These are phyloP conservation scores for Phytopythium sindhum DNA, from an alignment of 352 stramenopile genomes.

Conservation along the genomic window DNA sequence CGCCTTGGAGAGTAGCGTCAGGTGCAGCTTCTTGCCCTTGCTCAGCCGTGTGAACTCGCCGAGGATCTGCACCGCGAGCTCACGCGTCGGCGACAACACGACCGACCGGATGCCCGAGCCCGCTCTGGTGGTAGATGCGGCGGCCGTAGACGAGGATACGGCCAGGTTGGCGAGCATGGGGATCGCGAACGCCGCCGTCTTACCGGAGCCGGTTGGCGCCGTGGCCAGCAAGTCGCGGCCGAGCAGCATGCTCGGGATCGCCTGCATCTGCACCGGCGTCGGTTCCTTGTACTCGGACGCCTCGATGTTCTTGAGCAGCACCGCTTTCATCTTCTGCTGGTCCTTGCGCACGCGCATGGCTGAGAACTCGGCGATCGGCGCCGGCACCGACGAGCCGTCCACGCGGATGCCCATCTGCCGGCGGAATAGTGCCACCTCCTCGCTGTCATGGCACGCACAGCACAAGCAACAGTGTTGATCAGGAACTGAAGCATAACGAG, in stretches of 20 bases:
- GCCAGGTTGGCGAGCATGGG: constrained; percentile 87
- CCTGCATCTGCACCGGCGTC: constrained; percentile 99
- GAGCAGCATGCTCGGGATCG: constrained; percentile 87
- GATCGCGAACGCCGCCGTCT: constrained; percentile 98
- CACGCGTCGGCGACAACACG: constrained; percentile 95
- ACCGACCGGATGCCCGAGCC: constrained; percentile 86
- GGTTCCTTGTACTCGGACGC: constrained; percentile 96
- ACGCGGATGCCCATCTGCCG: constrained; percentile 82
- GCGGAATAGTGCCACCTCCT: constrained; percentile 59
- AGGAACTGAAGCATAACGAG: not conserved
- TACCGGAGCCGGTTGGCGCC: constrained; percentile 96
- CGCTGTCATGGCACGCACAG: constrained; percentile 22
- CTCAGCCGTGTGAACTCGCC: constrained; percentile 93
- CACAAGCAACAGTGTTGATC: not conserved
- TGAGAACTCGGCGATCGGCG: constrained; percentile 73
- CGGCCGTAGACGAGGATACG: not conserved
- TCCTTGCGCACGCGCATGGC: constrained; percentile 61
- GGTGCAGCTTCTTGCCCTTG: constrained; percentile 83
- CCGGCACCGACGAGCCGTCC: constrained; percentile 53
- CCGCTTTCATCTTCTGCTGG: constrained; percentile 54
- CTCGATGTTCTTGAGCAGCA: constrained; percentile 83
- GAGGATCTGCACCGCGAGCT: constrained; percentile 97
- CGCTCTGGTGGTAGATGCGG: constrained; percentile 13
- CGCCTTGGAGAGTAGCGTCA: constrained; percentile 91
- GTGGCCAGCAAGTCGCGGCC: constrained; percentile 94